phyloP scores from a whole-genome alignment of 768 basidiomycete species.

The Boletus speciosus region DNA sequence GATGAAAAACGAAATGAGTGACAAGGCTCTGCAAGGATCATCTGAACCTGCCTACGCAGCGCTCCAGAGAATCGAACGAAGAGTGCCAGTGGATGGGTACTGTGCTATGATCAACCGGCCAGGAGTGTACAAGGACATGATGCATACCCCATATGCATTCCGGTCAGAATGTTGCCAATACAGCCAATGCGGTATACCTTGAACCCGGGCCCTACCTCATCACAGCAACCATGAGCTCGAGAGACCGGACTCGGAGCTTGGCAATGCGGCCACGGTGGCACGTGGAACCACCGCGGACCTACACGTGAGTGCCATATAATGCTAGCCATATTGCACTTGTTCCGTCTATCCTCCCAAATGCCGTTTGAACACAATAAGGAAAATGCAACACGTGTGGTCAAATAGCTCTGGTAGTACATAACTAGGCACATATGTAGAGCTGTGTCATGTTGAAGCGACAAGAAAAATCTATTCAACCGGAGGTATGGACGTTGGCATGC shows the following conservation, averaged over 20 bases:
- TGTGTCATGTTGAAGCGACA: not conserved
- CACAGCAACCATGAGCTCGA: not conserved
- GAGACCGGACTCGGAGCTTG: not conserved
- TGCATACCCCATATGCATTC: no score
- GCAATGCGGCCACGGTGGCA: no score
- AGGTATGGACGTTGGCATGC: not conserved
- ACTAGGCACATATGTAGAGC: not conserved
- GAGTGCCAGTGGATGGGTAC: not conserved
- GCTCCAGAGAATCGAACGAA: not conserved
- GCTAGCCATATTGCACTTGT: not conserved
- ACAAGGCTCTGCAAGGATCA: not conserved
- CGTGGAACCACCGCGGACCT: not conserved
- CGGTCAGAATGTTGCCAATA: not conserved
- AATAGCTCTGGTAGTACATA: not conserved
- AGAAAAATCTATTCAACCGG: not conserved
- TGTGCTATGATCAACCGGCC: no score
- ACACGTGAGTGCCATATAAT: not conserved
- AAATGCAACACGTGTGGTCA: not conserved
- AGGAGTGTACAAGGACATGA: not conserved
- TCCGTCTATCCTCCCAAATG: not conserved
- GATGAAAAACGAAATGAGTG: not conserved
- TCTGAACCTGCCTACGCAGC: not conserved
- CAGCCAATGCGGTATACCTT: not conserved
- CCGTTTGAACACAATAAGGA: not conserved
- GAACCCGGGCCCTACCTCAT: no score